Conservation (phyloP, 352 stramenopile species). For the Phytophthora pluvialis region DNA sequence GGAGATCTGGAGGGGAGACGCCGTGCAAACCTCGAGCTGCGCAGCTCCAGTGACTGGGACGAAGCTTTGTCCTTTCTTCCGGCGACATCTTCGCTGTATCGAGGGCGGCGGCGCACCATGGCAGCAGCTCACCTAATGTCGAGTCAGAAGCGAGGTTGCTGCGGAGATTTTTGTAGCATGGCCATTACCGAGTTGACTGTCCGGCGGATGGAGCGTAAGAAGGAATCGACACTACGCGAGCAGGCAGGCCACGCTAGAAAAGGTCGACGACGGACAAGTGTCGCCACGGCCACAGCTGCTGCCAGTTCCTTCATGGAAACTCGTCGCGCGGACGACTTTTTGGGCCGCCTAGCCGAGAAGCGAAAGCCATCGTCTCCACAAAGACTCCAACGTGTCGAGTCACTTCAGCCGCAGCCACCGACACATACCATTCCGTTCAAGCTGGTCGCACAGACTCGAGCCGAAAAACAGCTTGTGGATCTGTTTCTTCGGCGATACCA, state of each 20-base stretch:
- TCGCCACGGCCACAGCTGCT: conserved; percentile 54
- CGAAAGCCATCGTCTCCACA: conserved; percentile 49
- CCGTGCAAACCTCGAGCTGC: conserved; percentile 33
- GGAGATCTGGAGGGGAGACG: conserved; percentile 34
- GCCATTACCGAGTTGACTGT: conserved; percentile 45
- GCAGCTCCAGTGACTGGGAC: conserved; percentile 52
- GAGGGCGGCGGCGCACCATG: conserved; percentile 51
- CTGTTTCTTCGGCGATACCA: conserved; percentile 81
- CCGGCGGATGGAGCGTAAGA: conserved; percentile 50
- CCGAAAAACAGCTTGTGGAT: conserved; percentile 81
- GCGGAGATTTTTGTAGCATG: conserved; percentile 71
- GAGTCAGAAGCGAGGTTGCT: conserved; percentile 78
- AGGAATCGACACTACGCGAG: conserved; percentile 23
- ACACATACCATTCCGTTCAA: conserved; percentile 83
- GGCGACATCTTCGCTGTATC: conserved; percentile 58
- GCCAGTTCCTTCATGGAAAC: conserved; percentile 63
- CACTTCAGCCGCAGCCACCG: conserved; percentile 17
- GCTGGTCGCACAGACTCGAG: conserved; percentile 75
- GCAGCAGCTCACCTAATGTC: conserved; percentile 73
- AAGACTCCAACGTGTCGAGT: conserved; percentile 36
- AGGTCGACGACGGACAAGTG: conserved; percentile 48
- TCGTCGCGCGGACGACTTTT: conserved; percentile 35
- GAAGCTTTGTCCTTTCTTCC: conserved; percentile 65
- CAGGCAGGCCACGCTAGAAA: conserved; percentile 14
- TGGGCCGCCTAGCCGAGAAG: conserved; percentile 22